Conservation (phyloP, 257 asterid species). For the Coffea canephora region DNA sequence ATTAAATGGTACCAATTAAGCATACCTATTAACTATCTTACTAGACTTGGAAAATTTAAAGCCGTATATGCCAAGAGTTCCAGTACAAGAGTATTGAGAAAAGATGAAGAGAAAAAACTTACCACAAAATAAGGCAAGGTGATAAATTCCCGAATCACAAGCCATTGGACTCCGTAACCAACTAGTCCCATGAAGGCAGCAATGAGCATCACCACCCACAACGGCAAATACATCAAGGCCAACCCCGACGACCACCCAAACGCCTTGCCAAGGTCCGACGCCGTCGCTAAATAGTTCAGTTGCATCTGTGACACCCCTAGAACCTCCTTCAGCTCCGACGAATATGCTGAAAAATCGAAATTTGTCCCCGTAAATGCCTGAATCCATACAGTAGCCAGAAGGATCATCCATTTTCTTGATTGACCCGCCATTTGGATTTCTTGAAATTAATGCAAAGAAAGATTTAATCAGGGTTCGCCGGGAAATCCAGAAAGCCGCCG, state of each 20-base stretch:
- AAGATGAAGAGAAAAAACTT: slow-evolving; percentile 26
- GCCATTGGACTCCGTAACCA: slow-evolving; percentile 91
- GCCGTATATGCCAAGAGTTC: too few relatives aligned
- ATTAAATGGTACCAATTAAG: too few relatives aligned
- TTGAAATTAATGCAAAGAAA: too few relatives aligned
- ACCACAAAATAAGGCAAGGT: slow-evolving; percentile 79
- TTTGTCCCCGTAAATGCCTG: slow-evolving; percentile 93
- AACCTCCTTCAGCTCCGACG: slow-evolving; percentile 67
- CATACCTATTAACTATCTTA: too few relatives aligned
- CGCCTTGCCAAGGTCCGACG: slow-evolving; percentile 87
- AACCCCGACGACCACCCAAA: slow-evolving; percentile 92
- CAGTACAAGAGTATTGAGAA: background rate
- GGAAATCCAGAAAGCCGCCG: background rate
- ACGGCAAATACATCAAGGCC: slow-evolving; percentile 63
- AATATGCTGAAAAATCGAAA: slow-evolving; percentile 86
- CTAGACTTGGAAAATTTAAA: too few relatives aligned
- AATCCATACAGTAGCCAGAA: slow-evolving; percentile 77
- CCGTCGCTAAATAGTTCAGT: slow-evolving; percentile 81
- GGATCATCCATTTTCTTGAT: slow-evolving; percentile 80
- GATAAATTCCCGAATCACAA: slow-evolving; percentile 44
- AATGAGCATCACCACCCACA: slow-evolving; percentile 67
- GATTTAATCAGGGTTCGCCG: background rate
- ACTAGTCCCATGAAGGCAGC: slow-evolving; percentile 79
- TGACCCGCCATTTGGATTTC: slow-evolving; percentile 39
- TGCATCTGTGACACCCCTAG: slow-evolving; percentile 79